A percentile compares a stretch with the other conserved stretches of the same genome.
Evolutionary conservation across 2,329 filamentous ascomycete species (phyloP).

Genomic region (Cladosporium halotolerans): DNA sequence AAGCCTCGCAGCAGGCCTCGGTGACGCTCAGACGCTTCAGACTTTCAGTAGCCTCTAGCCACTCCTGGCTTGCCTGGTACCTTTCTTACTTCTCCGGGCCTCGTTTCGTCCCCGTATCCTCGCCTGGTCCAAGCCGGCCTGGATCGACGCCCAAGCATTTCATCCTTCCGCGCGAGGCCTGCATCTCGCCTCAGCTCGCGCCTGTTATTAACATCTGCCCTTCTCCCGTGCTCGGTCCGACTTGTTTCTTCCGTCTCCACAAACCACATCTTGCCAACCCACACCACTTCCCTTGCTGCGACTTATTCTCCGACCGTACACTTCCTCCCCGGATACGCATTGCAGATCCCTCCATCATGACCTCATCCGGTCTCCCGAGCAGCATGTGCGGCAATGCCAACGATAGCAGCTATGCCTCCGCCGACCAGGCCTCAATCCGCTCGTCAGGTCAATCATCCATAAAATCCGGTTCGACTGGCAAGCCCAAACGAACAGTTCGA

Average conservation of each 20-base stretch:
- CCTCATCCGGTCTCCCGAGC: slow-evolving; percentile 5
- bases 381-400: slow-evolving; percentile 11
- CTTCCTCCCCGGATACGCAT: not conserved
- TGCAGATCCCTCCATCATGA: not conserved
- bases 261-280: not conserved
- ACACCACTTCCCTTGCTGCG: not conserved
- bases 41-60: slow-evolving; percentile 1
- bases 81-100: no score
- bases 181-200: not conserved
- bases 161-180: not conserved
- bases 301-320: not conserved
- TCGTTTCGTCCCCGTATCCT: not conserved
- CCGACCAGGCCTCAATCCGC: slow-evolving; percentile 6
- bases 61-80: not conserved
- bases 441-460: slow-evolving; percentile 5
- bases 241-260: not conserved
- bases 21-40: not conserved
- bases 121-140: slow-evolving; percentile 3
- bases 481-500: slow-evolving; percentile 8
- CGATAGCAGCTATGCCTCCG: slow-evolving; percentile 6
- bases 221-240: not conserved
- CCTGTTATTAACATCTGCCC: not conserved
- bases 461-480: slow-evolving; percentile 1
- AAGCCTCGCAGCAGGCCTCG: not conserved
- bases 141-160: not conserved